phyloP scores from a whole-genome alignment of 176 grass and related monocot species.

The Carex scoparia region DNA sequence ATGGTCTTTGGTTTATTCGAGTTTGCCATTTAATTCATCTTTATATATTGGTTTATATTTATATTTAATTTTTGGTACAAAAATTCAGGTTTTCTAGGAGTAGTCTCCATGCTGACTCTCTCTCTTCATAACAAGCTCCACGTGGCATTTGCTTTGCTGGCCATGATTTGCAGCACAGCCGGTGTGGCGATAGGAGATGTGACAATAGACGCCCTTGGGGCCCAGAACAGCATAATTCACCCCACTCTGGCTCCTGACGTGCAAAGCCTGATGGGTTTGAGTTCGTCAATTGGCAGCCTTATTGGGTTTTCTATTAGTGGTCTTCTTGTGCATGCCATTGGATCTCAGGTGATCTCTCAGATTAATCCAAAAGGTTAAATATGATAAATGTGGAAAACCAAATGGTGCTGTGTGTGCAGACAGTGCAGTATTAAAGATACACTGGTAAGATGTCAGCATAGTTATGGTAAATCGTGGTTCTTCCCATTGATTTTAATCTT shows the following conservation, averaged over 20 bases:
- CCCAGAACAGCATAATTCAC: constrained; percentile 56
- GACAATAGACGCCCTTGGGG: constrained; percentile 76
- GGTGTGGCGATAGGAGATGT: constrained; percentile 78
- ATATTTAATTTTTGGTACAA: constrained; percentile 1
- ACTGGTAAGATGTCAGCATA: background rate
- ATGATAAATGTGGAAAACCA: background rate
- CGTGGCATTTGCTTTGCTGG: constrained; percentile 54
- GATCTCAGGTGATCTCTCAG: constrained; percentile 50
- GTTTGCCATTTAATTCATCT: constrained; percentile 7
- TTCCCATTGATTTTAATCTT: background rate
- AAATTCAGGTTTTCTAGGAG: constrained; percentile 70
- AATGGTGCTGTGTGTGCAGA: background rate
- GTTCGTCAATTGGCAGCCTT: constrained; percentile 72
- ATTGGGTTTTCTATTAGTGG: constrained; percentile 87
- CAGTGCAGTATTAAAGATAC: background rate
- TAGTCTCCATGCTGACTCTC: constrained; percentile 63
- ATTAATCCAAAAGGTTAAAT: constrained; percentile 6
- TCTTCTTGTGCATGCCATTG: constrained; percentile 72
- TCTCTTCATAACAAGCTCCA: constrained; percentile 62
- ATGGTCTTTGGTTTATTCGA: background rate
- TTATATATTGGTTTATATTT: background rate
- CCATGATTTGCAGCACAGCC: constrained; percentile 47
- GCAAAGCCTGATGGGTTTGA: constrained; percentile 76
- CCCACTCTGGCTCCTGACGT: constrained; percentile 72
- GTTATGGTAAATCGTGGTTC: background rate